phyloP scores from a whole-genome alignment of 2,329 filamentous ascomycete species.

The Fusarium protoensiforme region DNA sequence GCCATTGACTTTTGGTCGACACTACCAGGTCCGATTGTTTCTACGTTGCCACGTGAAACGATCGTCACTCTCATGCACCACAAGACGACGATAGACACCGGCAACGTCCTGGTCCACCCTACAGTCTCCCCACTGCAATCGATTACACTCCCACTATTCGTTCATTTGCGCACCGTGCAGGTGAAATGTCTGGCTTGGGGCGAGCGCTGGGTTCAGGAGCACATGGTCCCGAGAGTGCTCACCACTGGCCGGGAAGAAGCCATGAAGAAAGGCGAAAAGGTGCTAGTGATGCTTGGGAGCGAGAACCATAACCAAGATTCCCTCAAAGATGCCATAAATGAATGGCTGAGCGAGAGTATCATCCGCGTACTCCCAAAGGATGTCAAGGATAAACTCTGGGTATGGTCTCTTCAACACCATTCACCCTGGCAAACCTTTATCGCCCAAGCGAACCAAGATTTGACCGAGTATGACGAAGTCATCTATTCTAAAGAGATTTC shows the following conservation, averaged over 20 bases:
- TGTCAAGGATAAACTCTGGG: constrained; percentile 10
- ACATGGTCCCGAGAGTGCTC: not conserved
- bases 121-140: not conserved
- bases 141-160: not conserved
- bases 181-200: not conserved
- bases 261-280: not conserved
- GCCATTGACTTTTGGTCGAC: not conserved
- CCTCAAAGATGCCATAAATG: not conserved
- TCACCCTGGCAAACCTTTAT: not conserved
- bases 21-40: not conserved
- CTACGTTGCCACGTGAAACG: not conserved
- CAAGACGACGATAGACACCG: not conserved
- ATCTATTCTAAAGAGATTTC: too few relatives aligned
- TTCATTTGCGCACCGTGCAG: not conserved
- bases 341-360: not conserved
- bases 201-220: not conserved
- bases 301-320: not conserved
- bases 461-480: not conserved
- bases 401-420: constrained; percentile 1
- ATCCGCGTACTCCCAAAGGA: constrained; percentile 7
- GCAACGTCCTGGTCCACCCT: not conserved
- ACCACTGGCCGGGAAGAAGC: not conserved
- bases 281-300: not conserved
- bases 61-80: not conserved
- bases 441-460: not conserved